These are phyloP conservation scores for Arctium lappa DNA, from an alignment of 129 eudicot genomes.

Conservation along the genomic window DNA sequence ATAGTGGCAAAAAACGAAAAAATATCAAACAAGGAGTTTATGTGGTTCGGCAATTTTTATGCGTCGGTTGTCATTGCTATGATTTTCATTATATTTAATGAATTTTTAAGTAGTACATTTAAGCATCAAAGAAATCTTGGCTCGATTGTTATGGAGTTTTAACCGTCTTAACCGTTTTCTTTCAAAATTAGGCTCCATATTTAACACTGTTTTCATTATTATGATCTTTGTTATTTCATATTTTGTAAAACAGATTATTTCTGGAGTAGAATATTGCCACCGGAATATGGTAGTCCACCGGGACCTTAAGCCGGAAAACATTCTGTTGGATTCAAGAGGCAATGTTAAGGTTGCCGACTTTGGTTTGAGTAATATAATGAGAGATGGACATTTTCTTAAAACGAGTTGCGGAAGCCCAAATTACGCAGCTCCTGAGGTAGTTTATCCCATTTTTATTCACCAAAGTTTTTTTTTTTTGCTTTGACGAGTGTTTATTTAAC, in stretches of 20 bases:
- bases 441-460: background rate
- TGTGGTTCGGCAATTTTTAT: background rate
- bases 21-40: background rate
- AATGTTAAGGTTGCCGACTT: constrained; percentile 81
- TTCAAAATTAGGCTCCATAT: constrained; percentile 4
- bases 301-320: constrained; percentile 81
- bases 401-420: constrained; percentile 95
- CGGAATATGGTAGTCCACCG: constrained; percentile 89
- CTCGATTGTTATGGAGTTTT: background rate
- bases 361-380: constrained; percentile 82
- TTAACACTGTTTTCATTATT: background rate
- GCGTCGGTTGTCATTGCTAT: background rate
- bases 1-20: background rate
- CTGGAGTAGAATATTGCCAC: constrained; percentile 88
- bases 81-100: background rate
- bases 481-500: background rate
- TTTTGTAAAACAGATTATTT: constrained; percentile 42
- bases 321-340: constrained; percentile 64
- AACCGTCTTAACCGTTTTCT: background rate
- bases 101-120: background rate
- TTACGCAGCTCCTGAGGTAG: constrained; percentile 94
- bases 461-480: background rate
- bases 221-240: background rate
- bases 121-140: background rate
- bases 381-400: constrained; percentile 80